Percentiles rank a stretch among this genome's conserved stretches.
Conservation (phyloP, 345 rosid species). For the Eucalyptus grandis region DNA sequence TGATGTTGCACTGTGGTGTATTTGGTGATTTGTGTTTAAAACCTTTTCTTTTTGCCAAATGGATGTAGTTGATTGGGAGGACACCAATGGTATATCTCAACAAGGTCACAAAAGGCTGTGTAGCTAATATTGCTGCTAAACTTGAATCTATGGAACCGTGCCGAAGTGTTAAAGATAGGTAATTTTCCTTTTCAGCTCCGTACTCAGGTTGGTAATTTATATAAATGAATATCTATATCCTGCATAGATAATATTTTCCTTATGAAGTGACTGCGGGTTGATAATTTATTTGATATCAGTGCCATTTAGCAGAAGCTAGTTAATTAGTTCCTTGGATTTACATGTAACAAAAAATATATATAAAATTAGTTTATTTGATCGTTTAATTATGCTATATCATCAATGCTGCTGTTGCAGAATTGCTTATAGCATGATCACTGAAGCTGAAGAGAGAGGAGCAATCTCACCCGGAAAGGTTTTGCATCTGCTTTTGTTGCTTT, state of each 20-base stretch:
- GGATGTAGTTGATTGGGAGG: constrained; percentile 72
- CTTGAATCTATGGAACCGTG: constrained; percentile 99
- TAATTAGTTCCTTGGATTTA: background rate
- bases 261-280: background rate
- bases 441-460: constrained; percentile 73
- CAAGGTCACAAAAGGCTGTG: constrained; percentile 63
- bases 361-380: background rate
- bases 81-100: constrained; percentile 95
- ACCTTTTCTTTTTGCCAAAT: background rate
- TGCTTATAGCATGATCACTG: constrained; percentile 71
- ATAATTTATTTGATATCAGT: background rate
- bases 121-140: constrained; percentile 82
- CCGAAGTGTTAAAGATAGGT: constrained; percentile 92
- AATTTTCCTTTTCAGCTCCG: background rate
- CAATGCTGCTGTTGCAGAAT: constrained; percentile 34
- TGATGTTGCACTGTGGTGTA: background rate
- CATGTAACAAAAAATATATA: background rate
- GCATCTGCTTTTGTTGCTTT: background rate
- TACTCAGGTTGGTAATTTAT: background rate
- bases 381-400: background rate
- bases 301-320: background rate
- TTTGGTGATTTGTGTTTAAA: background rate
- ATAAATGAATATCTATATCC: background rate
- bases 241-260: background rate
- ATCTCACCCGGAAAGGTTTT: constrained; percentile 76